phyloP scores from a whole-genome alignment of 2,329 filamentous ascomycete species.

The Aspergillus ustus region DNA sequence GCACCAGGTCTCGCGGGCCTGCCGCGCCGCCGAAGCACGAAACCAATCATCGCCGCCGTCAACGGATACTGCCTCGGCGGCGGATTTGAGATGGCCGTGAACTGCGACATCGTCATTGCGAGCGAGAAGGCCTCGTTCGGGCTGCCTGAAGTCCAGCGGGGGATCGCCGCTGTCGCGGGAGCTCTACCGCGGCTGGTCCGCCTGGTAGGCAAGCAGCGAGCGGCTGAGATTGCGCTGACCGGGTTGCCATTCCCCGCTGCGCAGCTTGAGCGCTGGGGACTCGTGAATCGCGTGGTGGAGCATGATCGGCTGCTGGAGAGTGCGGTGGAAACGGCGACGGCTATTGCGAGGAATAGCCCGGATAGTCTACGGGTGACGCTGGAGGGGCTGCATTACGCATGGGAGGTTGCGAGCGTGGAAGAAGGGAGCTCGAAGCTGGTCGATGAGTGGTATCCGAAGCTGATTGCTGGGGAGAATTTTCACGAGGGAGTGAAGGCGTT shows the following conservation, averaged over 20 bases:
- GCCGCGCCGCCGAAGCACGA: constrained; percentile 69
- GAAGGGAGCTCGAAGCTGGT: constrained; percentile 62
- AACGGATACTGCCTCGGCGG: constrained; percentile 77
- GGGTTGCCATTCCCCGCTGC: constrained; percentile 64
- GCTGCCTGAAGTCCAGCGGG: constrained; percentile 72
- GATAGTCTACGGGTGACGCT: constrained; percentile 73
- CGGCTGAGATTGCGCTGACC: constrained; percentile 71
- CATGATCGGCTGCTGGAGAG: constrained; percentile 37
- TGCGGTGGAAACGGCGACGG: constrained; percentile 62
- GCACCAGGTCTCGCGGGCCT: constrained; percentile 67
- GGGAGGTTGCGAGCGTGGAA: constrained; percentile 70
- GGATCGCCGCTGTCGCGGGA: constrained; percentile 73
- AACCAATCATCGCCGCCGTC: constrained; percentile 76
- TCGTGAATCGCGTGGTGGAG: constrained; percentile 70
- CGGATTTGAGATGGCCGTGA: constrained; percentile 76
- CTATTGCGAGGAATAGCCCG: constrained; percentile 69
- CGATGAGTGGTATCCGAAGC: constrained; percentile 61
- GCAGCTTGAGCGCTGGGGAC: constrained; percentile 67
- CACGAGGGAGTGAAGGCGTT: constrained; percentile 74
- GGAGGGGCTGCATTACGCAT: constrained; percentile 70
- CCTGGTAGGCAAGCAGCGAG: constrained; percentile 69
- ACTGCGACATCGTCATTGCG: constrained; percentile 68
- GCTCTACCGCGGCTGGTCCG: constrained; percentile 69
- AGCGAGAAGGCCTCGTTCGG: constrained; percentile 63
- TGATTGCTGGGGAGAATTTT: constrained; percentile 71